Evolutionary conservation across 1,139 yeast genomes (phyloP).

Genomic region (Pichia sp.): DNA sequence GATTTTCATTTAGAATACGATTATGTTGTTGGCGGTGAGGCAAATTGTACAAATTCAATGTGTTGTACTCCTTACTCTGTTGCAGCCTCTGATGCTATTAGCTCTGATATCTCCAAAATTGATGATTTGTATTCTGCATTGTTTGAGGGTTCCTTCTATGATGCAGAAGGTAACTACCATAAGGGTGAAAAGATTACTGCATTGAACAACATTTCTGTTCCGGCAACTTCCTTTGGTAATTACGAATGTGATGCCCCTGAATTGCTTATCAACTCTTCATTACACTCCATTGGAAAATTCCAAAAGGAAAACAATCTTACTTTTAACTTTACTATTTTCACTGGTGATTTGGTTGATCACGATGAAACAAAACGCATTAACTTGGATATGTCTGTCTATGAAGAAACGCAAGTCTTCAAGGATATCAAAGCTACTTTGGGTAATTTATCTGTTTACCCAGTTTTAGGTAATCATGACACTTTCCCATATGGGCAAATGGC

Average conservation of each 20-base stretch:
- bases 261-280: conserved; percentile 46
- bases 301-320: conserved; percentile 28
- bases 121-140: conserved; percentile 18
- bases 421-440: conserved; percentile 50
- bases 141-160: conserved; percentile 20
- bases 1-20: conserved; percentile 59
- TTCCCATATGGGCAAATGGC: conserved; percentile 69
- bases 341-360: conserved; percentile 47
- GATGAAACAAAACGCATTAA: conserved; percentile 36
- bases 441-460: conserved; percentile 54
- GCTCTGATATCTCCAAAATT: conserved; percentile 12
- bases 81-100: conserved; percentile 27
- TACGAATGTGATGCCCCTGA: conserved; percentile 64
- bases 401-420: conserved; percentile 45
- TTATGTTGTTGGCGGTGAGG: conserved; percentile 52
- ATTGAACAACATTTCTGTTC: conserved; percentile 20
- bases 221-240: conserved; percentile 58
- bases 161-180: conserved; percentile 16
- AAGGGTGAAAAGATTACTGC: conserved; percentile 9
- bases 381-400: conserved; percentile 40
- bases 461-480: conserved; percentile 67
- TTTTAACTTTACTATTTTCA: conserved; percentile 57
- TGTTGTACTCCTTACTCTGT: conserved; percentile 38
- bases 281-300: conserved; percentile 37
- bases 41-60: conserved; percentile 46